Conservation (phyloP, 805 yeast species). For the Yamadazyma phyllophila region DNA sequence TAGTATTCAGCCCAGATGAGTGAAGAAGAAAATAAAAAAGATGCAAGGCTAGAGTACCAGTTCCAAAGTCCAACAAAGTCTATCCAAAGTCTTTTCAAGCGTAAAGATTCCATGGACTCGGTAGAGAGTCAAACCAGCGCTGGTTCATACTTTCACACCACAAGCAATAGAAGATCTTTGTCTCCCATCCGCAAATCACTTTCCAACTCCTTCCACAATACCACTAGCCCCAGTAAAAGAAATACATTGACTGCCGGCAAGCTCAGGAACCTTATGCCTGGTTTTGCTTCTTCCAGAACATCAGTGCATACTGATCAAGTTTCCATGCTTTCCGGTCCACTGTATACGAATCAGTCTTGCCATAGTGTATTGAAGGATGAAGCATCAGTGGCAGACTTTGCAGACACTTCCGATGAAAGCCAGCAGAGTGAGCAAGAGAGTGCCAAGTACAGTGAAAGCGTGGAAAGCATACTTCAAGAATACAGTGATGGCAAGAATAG, state of each 20-base stretch:
- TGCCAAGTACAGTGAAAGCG: conserved; percentile 22
- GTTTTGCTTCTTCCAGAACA: conserved; percentile 19
- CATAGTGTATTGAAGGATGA: not conserved
- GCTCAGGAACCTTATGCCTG: conserved; percentile 17
- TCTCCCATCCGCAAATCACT: conserved; percentile 7
- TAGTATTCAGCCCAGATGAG: not conserved
- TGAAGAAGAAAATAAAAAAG: conserved; percentile 1
- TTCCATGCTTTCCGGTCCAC: conserved; percentile 1
- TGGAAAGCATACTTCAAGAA: conserved; percentile 31
- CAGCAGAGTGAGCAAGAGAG: conserved; percentile 12
- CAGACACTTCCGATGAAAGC: conserved; percentile 30
- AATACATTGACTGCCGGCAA: conserved; percentile 2
- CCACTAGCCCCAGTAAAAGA: conserved; percentile 4
- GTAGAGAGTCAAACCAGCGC: conserved; percentile 4
- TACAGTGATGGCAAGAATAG: conserved; percentile 14
- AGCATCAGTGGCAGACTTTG: conserved; percentile 32
- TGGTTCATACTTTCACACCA: not conserved
- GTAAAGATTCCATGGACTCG: conserved; percentile 23
- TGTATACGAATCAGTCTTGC: not conserved
- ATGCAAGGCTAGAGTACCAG: conserved; percentile 8
- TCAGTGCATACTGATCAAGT: conserved; percentile 13
- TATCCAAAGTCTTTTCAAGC: conserved; percentile 22
- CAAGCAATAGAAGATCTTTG: conserved; percentile 2
- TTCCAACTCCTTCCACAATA: conserved; percentile 4
- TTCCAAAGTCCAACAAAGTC: conserved; percentile 27